Percentiles rank a stretch among this genome's conserved stretches.
Evolutionary conservation across 2,329 filamentous ascomycete genomes (phyloP).

Genomic region (Aureobasidium sp.): DNA sequence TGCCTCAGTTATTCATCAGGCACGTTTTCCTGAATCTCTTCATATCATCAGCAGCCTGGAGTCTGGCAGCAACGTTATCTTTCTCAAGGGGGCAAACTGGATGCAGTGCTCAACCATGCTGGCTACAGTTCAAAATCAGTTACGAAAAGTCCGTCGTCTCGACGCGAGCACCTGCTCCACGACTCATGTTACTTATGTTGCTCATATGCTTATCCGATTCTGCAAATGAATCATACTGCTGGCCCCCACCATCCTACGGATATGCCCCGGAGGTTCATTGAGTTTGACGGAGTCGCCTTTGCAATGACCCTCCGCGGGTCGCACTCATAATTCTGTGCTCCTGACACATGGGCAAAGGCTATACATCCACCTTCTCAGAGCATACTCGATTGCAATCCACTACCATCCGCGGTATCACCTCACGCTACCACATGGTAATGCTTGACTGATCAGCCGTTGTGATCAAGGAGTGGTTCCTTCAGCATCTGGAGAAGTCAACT

Average conservation of each 20-base stretch:
- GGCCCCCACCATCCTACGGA: neutral
- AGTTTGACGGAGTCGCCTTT: neutral
- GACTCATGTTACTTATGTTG: neutral
- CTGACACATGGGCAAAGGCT: neutral
- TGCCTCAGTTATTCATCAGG: neutral
- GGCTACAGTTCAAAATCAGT: neutral
- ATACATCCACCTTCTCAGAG: neutral
- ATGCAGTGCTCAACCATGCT: neutral
- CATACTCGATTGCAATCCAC: neutral
- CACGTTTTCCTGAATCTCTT: neutral
- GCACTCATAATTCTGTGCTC: neutral
- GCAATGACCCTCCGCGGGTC: neutral
- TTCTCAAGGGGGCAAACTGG: neutral
- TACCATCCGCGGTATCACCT: neutral
- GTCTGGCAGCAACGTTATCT: neutral
- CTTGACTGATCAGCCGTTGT: neutral
- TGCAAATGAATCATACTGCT: neutral
- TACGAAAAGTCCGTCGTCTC: neutral
- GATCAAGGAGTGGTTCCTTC: neutral
- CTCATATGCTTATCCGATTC: neutral
- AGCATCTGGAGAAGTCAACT: neutral
- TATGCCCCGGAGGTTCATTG: neutral
- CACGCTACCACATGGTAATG: neutral
- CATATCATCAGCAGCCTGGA: neutral
- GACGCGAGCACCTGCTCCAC: neutral